Evolutionary conservation across 2,329 filamentous ascomycete genomes (phyloP).

Genomic region (Hypoxylon sp.): DNA sequence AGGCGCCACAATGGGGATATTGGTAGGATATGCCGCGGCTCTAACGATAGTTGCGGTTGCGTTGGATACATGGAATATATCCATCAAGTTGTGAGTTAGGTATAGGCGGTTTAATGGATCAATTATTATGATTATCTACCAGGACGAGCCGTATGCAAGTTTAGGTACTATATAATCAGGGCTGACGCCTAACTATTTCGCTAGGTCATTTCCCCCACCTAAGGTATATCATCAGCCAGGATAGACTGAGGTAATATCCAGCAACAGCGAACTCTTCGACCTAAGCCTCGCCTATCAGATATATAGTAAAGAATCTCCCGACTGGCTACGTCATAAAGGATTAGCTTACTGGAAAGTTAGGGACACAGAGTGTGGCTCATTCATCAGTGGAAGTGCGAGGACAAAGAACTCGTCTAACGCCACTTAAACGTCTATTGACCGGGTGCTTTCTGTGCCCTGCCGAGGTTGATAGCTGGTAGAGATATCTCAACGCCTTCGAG

Average conservation of each 20-base stretch:
- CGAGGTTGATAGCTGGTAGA: too few species aligned
- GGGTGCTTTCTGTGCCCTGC: too few species aligned
- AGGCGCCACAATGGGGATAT: constrained; percentile 76
- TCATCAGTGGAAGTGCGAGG: background rate
- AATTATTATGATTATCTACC: background rate
- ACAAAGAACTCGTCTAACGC: background rate
- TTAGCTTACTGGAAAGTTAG: background rate
- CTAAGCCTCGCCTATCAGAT: background rate
- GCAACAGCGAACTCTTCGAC: background rate
- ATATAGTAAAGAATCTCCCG: background rate
- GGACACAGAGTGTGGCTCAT: background rate
- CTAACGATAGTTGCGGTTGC: constrained; percentile 77
- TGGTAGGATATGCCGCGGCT: constrained; percentile 78
- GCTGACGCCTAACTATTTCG: background rate
- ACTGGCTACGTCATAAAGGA: background rate
- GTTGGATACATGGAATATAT: constrained; percentile 75
- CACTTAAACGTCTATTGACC: too few species aligned
- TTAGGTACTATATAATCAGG: background rate
- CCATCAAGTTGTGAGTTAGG: constrained; percentile 73
- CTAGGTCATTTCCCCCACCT: background rate
- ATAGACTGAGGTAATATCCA: background rate
- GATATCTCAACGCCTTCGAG: too few species aligned
- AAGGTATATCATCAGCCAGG: background rate
- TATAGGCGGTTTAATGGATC: background rate
- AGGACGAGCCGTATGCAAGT: too few species aligned